phyloP scores from a whole-genome alignment of 2,329 filamentous ascomycete species.

The Drechmeria coniospora region DNA sequence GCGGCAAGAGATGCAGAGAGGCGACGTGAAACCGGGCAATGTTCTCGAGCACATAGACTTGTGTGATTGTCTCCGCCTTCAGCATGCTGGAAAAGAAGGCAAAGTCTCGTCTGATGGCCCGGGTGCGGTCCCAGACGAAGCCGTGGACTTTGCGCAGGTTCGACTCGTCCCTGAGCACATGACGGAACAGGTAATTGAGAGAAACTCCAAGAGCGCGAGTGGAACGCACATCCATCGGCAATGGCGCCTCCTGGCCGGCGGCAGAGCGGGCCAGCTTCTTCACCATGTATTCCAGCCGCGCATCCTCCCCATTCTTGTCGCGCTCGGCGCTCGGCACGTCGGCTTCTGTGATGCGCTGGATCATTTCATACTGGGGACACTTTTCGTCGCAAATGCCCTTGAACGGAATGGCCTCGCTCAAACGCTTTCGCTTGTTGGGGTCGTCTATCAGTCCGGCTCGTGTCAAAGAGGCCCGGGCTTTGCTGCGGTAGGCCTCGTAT shows the following conservation, averaged over 20 bases:
- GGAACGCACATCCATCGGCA: slow-evolving; percentile 54
- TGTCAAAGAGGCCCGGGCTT: slow-evolving; percentile 41
- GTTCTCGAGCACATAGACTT: slow-evolving; percentile 49
- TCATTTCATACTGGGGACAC: slow-evolving; percentile 53
- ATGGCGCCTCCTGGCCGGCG: slow-evolving; percentile 49
- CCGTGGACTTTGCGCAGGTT: slow-evolving; percentile 41
- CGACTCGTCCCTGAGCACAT: slow-evolving; percentile 38
- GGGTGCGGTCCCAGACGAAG: slow-evolving; percentile 53
- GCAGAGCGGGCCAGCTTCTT: slow-evolving; percentile 54
- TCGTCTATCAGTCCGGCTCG: slow-evolving; percentile 48
- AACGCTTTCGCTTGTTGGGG: slow-evolving; percentile 43
- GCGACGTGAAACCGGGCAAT: slow-evolving; percentile 54
- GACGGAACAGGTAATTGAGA: slow-evolving; percentile 47
- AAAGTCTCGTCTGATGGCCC: slow-evolving; percentile 53
- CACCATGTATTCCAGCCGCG: slow-evolving; percentile 41
- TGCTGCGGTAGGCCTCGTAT: slow-evolving; percentile 41
- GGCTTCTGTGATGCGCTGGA: slow-evolving; percentile 45
- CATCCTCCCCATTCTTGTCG: slow-evolving; percentile 35
- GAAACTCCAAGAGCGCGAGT: slow-evolving; percentile 41
- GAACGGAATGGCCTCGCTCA: slow-evolving; percentile 50
- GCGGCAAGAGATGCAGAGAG: slow-evolving; percentile 46
- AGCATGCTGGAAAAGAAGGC: slow-evolving; percentile 49
- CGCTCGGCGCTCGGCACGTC: slow-evolving; percentile 40
- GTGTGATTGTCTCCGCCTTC: slow-evolving; percentile 37
- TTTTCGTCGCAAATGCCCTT: slow-evolving; percentile 55